Evolutionary conservation across 805 yeast genomes (phyloP), one percentile per base, ranked within the genome.

Genomic region (Tetrapisispora namnaoensis): DNA sequence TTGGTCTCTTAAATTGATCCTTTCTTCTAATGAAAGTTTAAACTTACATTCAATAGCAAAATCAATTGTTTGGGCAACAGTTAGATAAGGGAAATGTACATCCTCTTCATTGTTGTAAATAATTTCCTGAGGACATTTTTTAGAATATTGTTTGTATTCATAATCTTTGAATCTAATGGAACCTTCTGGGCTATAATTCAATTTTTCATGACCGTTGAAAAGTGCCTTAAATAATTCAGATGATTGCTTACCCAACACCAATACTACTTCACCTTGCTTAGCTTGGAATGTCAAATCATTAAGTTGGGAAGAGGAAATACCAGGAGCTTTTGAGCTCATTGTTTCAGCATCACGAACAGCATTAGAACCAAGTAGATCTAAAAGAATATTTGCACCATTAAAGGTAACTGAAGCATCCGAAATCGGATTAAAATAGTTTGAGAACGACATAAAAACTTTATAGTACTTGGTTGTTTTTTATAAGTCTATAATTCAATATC

Each of bases 61-160:
- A 41, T 74, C 72, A 49, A 78, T 63, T 13, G 83, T 78, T 55
- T 79, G 78, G 47, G 76, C 75, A 13, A 79, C 83, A 1, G 75
- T 68, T 51, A 79, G 63, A 55, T 70, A 74, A 1, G 83, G 82
- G 57, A 76, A 78, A 65, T 79, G 83, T 30, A 66, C 67, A 60
- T 79, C 83, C 44, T 74, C 68, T 66, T 78, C 82, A 2, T 81
- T 78, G 45, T 74, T 75, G 54, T 64, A 63, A 42, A 64, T 58
- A 17, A 60, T 54, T 45, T 58, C 55, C 40, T 60, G 62, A 36
- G 64, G 60, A 49, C 62, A 56, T 38, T 50, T 50, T 4, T 49
- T 41, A n/a, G 57, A 49, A 44, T 50, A 60, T 11, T 44, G 42
- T 42, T 58, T 54, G 34, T 44, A 53, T 45, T 59, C 62, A 43